Percentiles rank a stretch among this genome's conserved stretches.
Evolutionary conservation across 805 yeast genomes (phyloP).

Genomic region (Candida ponderosae): DNA sequence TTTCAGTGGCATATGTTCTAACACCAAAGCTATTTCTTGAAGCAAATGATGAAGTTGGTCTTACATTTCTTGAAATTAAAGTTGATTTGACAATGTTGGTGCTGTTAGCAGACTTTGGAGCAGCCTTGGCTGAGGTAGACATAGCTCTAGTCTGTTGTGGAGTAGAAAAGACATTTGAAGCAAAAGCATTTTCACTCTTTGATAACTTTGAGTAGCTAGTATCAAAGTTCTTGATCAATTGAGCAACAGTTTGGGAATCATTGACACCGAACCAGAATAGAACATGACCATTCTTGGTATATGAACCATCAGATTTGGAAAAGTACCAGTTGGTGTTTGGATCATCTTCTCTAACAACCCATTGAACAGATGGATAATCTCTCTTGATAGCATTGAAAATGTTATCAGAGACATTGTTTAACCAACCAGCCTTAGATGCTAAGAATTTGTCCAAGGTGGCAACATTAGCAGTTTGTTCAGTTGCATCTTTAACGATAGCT

Average conservation of each 20-base stretch:
- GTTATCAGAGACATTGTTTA: slow-evolving; percentile 93
- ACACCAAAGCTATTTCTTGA: slow-evolving; percentile 17
- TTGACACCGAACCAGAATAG: slow-evolving; percentile 91
- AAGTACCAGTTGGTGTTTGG: slow-evolving; percentile 89
- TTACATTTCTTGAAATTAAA: slow-evolving; percentile 8
- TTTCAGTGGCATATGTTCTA: slow-evolving; percentile 27
- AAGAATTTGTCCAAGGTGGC: slow-evolving; percentile 80
- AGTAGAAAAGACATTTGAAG: slow-evolving; percentile 38
- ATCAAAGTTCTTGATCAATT: slow-evolving; percentile 52
- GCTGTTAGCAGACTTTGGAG: background rate
- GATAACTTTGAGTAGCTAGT: slow-evolving; percentile 23
- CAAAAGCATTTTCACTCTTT: slow-evolving; percentile 16
- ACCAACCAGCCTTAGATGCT: slow-evolving; percentile 90
- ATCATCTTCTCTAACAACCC: slow-evolving; percentile 89
- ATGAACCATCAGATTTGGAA: slow-evolving; percentile 89
- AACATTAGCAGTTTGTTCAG: slow-evolving; percentile 28
- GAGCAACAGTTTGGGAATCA: slow-evolving; percentile 52
- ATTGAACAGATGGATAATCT: slow-evolving; percentile 67
- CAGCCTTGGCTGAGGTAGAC: slow-evolving; percentile 23
- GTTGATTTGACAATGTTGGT: background rate
- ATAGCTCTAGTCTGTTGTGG: slow-evolving; percentile 45
- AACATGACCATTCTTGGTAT: slow-evolving; percentile 79
- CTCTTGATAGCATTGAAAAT: slow-evolving; percentile 75
- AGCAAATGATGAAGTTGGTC: slow-evolving; percentile 19
- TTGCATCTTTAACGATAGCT: slow-evolving; percentile 65